Percentiles rank a stretch among this genome's conserved stretches.
phyloP scores from a whole-genome alignment of 306 rosid species.

The Prunus padus region DNA sequence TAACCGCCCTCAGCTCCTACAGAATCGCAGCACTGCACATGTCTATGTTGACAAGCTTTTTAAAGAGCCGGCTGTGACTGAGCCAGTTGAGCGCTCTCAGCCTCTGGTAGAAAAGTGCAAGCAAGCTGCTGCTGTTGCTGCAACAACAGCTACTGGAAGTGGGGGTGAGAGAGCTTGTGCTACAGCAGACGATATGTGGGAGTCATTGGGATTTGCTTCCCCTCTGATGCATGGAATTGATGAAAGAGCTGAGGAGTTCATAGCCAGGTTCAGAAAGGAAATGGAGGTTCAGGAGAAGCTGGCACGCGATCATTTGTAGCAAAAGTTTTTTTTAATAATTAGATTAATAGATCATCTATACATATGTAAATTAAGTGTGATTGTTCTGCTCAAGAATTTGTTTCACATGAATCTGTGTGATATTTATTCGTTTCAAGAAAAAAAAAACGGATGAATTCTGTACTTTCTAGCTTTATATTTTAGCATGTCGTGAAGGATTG shows the following conservation, averaged over 20 bases:
- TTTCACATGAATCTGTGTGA: background rate
- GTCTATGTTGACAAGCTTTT: constrained; percentile 66
- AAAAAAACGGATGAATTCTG: background rate
- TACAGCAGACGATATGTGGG: constrained; percentile 58
- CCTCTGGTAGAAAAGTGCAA: constrained; percentile 9
- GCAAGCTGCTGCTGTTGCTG: background rate
- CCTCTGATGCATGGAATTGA: constrained; percentile 62
- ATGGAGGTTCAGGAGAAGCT: constrained; percentile 54
- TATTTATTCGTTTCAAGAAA: background rate
- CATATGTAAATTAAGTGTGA: background rate
- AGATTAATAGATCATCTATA: background rate
- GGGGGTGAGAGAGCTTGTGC: background rate
- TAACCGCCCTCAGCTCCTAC: background rate
- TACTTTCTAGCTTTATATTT: background rate
- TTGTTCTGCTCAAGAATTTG: background rate
- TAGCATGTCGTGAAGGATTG: background rate
- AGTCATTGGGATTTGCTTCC: constrained; percentile 58
- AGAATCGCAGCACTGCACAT: constrained; percentile 19
- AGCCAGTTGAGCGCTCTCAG: constrained; percentile 22
- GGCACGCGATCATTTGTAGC: constrained; percentile 26
- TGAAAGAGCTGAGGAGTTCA: constrained; percentile 69
- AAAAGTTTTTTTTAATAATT: background rate
- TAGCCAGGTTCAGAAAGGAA: constrained; percentile 48
- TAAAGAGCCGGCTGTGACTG: constrained; percentile 38
- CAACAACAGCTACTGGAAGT: background rate